Base-by-base conservation (phyloP, 2,329 filamentous ascomycete genomes). In the Monilinia laxa region DNA sequence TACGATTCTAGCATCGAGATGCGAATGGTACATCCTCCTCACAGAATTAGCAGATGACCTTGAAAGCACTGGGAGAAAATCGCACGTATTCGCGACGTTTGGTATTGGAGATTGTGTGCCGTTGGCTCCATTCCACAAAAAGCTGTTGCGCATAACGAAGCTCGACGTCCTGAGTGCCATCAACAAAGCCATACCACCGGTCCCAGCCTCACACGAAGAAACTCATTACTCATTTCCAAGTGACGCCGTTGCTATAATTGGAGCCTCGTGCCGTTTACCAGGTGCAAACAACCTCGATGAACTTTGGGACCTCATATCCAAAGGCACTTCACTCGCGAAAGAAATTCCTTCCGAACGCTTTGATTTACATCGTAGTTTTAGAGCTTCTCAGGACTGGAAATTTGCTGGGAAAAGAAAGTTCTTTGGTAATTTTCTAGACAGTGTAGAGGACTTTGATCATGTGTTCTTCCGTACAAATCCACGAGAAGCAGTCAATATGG, bases 251-350 rank as follows among this genome's bases (percentile, higher is more conserved):
- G 83, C 82, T 6, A 77, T 85, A 16, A 75, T 85, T 40, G 83
- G 83, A 28, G 77, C 84, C 68, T 81, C 81, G 11, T 80, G 83
- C 55, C 79, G 83, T 11, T 83, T 85, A 55, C 83, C 84, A 3
- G 83, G 83, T 4, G 75, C 79, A 12, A 81, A 81, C 9, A 78
- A 76, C 3, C 78, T 82, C 67, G 87, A 91, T 65, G 84, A 85
- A 64, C 85, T 93, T 49, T 93, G 90, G 90, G 86, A 91, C 67
- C 80, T 92, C 6, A 81, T 93, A n/a, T 84, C 87, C 74, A 87
- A 89, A 77, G 90, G 90, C 45, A 70, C 71, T 52, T 74, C 72
- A 54, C 72, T 73, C 31, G 76, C 75, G 67, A 73, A 73, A 18
- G 68, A 74, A 47, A 72, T 68, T 10, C 28, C 59, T 2, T 71